A percentile compares a stretch with the other conserved stretches of the same genome.
Evolutionary conservation across 257 asterid species (phyloP).

Genomic region (Solanum dulcamara): DNA sequence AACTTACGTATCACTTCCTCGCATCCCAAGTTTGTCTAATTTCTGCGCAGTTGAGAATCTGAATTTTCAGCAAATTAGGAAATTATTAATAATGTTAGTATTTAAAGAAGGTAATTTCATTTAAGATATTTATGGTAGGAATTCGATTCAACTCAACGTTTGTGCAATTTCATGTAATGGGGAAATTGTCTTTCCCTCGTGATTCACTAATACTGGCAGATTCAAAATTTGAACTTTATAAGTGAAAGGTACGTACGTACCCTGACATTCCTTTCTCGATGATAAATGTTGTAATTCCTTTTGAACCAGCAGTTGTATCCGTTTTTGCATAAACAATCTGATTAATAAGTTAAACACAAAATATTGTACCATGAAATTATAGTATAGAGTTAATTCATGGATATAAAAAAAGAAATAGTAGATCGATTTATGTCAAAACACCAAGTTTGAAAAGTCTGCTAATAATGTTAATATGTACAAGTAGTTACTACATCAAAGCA

Average conservation of each 20-base stretch:
- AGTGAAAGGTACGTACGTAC: slow-evolving; percentile 22
- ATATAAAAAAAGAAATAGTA: background rate
- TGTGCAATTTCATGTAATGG: too few species aligned
- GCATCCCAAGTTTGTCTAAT: slow-evolving; percentile 95
- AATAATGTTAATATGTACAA: too few species aligned
- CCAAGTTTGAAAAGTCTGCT: background rate
- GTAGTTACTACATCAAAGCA: too few species aligned
- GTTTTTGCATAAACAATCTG: slow-evolving; percentile 98
- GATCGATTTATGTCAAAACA: background rate
- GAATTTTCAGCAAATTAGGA: slow-evolving; percentile 14
- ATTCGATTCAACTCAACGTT: too few species aligned
- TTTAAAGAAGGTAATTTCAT: background rate
- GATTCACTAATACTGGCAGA: background rate
- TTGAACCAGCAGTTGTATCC: slow-evolving; percentile 61
- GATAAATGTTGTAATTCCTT: slow-evolving; percentile 96
- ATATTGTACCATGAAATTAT: background rate
- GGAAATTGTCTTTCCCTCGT: too few species aligned
- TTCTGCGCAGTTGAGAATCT: slow-evolving; percentile 98
- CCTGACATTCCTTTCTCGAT: slow-evolving; percentile 92
- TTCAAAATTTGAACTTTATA: background rate
- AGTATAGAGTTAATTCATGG: too few species aligned
- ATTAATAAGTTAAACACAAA: background rate
- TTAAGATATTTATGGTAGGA: background rate
- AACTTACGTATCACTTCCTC: slow-evolving; percentile 98
- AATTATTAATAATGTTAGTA: background rate